Evolutionary conservation across 768 basidiomycete genomes (phyloP).

Genomic region (Porphyrellus cyaneotinctus): DNA sequence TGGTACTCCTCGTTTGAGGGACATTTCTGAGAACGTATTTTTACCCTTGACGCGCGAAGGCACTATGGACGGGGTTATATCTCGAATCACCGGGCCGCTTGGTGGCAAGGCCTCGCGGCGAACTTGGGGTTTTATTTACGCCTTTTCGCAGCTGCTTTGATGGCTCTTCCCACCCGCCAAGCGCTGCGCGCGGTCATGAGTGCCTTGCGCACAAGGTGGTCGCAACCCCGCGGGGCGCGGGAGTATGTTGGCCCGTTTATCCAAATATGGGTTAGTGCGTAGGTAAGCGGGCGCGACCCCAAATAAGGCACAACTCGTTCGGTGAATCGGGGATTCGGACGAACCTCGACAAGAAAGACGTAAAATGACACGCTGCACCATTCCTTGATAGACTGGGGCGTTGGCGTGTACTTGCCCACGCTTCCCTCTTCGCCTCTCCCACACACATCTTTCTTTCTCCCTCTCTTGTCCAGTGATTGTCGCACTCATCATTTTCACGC

Average conservation of each 20-base stretch:
- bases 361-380: slow-evolving; percentile 26
- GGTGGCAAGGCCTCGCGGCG: slow-evolving; percentile 2
- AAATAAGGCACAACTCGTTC: slow-evolving; percentile 3
- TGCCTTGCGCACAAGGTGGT: slow-evolving; percentile 4
- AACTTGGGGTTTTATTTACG: slow-evolving; percentile 16
- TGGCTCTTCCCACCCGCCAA: slow-evolving; percentile 2
- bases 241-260: slow-evolving; percentile 2
- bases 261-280: slow-evolving; percentile 12
- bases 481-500: not conserved
- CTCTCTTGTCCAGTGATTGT: not conserved
- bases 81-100: slow-evolving; percentile 7
- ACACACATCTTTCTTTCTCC: not conserved
- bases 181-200: slow-evolving; percentile 7
- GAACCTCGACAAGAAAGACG: slow-evolving; percentile 16
- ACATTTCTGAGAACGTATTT: slow-evolving; percentile 6
- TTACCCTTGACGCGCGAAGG: slow-evolving; percentile 1
- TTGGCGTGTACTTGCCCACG: slow-evolving; percentile 17
- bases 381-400: slow-evolving; percentile 9
- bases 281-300: slow-evolving; percentile 6
- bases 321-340: slow-evolving; percentile 11
- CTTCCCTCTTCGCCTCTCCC: not conserved
- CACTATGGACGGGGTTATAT: not conserved
- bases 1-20: not conserved
- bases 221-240: slow-evolving; percentile 6
- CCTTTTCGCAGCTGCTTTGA: slow-evolving; percentile 5